phyloP scores from a whole-genome alignment of 768 basidiomycete genomes.

The Amanita rubescens region DNA sequence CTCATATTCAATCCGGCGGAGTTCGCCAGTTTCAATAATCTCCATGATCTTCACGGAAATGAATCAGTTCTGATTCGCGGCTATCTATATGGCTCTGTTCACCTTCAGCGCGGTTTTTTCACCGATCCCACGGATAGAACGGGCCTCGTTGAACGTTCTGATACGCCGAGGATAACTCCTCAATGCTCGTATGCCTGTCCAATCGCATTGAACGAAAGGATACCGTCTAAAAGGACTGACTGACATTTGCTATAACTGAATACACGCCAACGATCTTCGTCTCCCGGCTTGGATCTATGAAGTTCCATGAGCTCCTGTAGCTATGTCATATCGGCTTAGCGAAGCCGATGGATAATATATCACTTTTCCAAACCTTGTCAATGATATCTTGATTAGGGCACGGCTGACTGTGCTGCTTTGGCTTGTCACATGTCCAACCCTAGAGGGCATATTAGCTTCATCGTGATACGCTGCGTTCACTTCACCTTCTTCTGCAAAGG shows the following conservation, averaged over 20 bases:
- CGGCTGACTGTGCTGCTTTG: conserved; percentile 22
- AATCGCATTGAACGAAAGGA: background rate
- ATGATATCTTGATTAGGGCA: conserved; percentile 69
- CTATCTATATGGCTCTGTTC: background rate
- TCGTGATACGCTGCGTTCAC: background rate
- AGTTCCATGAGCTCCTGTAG: conserved; percentile 58
- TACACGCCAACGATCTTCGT: conserved; percentile 64
- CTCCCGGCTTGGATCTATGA: conserved; percentile 50
- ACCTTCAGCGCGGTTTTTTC: conserved; percentile 73
- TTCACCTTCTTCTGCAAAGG: conserved; percentile 15
- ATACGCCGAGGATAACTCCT: conserved; percentile 52
- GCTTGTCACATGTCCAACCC: conserved; percentile 65
- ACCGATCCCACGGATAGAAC: conserved; percentile 53
- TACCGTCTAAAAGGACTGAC: conserved; percentile 5
- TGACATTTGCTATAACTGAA: conserved; percentile 61
- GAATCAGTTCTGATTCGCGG: background rate
- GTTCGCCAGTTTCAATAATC: conserved; percentile 67
- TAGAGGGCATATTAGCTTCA: conserved; percentile 16
- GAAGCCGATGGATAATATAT: background rate
- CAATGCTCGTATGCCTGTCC: conserved; percentile 51
- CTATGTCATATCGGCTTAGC: conserved; percentile 26
- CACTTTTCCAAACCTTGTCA: conserved; percentile 46
- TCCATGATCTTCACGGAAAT: conserved; percentile 58
- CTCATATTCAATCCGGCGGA: conserved; percentile 62
- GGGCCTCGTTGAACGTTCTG: conserved; percentile 50